A percentile compares a stretch with the other conserved stretches of the same genome.
Evolutionary conservation across 2,329 filamentous ascomycete species (phyloP).

Genomic region (Botrytis porri): DNA sequence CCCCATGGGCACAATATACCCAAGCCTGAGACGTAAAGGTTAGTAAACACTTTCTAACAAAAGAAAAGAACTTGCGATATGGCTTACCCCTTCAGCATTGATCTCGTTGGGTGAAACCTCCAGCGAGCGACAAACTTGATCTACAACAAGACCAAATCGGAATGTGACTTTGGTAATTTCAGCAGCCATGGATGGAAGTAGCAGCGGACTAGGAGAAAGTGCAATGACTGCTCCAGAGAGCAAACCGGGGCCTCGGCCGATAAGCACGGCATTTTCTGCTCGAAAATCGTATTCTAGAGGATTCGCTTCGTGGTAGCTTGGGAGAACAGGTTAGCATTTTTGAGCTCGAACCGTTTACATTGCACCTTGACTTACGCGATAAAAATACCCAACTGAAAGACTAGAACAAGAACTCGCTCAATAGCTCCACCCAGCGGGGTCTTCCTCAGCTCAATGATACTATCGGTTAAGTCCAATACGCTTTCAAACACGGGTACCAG

Average conservation of each 20-base stretch:
- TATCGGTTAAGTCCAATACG: background rate
- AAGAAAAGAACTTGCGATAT: background rate
- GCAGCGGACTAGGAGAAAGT: background rate
- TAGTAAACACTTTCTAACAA: background rate
- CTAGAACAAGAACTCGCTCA: background rate
- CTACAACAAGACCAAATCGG: background rate
- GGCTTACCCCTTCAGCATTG: background rate
- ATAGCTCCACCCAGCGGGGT: background rate
- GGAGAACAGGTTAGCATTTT: background rate
- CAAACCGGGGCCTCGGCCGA: background rate
- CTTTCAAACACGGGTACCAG: background rate
- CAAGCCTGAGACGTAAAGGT: background rate
- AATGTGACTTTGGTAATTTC: background rate
- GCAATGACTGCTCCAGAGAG: background rate
- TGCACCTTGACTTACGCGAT: background rate
- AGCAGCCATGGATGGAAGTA: background rate
- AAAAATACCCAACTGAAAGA: background rate
- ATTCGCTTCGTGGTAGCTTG: background rate
- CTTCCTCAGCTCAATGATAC: background rate
- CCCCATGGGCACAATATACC: background rate
- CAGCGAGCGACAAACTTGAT: background rate
- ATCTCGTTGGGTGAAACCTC: background rate
- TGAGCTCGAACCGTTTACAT: background rate
- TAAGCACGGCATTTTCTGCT: background rate
- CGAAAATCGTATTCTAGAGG: background rate